Conservation (phyloP, 139 green algal species). For the Tetradesmus lagerheimii region DNA sequence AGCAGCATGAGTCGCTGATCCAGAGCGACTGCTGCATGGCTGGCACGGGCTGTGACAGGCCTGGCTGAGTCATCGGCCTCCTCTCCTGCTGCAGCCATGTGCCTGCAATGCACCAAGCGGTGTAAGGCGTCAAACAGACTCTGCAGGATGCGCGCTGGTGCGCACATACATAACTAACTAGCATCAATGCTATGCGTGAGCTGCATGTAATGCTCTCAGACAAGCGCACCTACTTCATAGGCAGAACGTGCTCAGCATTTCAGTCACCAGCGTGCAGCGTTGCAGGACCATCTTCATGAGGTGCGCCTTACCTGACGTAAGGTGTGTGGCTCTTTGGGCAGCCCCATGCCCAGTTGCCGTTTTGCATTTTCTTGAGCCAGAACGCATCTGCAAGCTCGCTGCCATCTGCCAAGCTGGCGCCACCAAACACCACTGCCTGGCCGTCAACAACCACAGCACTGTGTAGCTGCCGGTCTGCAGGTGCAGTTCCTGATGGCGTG, state of each 20-base stretch:
- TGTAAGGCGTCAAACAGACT: not conserved
- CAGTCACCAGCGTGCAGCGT: no score
- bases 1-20: constrained; percentile 73
- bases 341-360: constrained; percentile 69
- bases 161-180: not conserved
- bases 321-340: constrained; percentile 55
- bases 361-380: constrained; percentile 65
- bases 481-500: constrained; percentile 49
- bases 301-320: constrained; percentile 53
- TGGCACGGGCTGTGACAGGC: constrained; percentile 52
- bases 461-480: constrained; percentile 63
- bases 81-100: not conserved
- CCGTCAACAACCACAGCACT: constrained; percentile 51
- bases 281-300: not conserved
- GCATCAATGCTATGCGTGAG: no score
- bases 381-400: constrained; percentile 74
- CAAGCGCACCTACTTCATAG: no score
- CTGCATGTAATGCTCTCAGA: no score
- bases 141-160: not conserved
- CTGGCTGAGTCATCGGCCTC: not conserved
- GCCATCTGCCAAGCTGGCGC: constrained; percentile 61
- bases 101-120: not conserved
- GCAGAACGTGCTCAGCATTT: no score
- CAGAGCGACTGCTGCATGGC: constrained; percentile 59
- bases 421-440: constrained; percentile 78